phyloP scores from a whole-genome alignment of 2,329 filamentous ascomycete species.

The Venturia asperata region DNA sequence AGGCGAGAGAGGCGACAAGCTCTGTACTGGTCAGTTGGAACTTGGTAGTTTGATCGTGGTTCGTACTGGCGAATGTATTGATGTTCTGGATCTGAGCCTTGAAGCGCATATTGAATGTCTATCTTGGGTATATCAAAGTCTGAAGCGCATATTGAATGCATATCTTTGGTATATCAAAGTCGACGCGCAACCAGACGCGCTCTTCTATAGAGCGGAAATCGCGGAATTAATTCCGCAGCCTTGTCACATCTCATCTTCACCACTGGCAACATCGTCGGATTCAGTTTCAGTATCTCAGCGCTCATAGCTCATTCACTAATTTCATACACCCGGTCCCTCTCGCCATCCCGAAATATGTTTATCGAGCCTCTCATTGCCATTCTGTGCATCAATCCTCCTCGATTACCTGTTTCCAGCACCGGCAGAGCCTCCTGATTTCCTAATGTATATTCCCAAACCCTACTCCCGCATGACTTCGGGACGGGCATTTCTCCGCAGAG shows the following conservation, averaged over 20 bases:
- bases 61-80: slow-evolving; percentile 46
- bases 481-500: neutral
- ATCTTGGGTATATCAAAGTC: neutral
- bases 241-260: neutral
- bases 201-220: neutral
- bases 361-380: neutral
- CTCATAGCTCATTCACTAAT: no score
- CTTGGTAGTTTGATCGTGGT: slow-evolving; percentile 18
- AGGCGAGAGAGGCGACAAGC: slow-evolving; percentile 55
- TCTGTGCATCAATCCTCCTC: neutral
- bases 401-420: neutral
- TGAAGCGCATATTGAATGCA: slow-evolving; percentile 45
- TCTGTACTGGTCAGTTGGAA: slow-evolving; percentile 35
- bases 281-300: no score
- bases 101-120: slow-evolving; percentile 42
- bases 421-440: neutral
- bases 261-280: neutral
- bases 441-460: neutral
- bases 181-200: neutral
- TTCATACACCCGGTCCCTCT: no score
- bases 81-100: slow-evolving; percentile 47
- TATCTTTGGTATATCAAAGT: neutral
- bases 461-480: neutral
- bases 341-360: neutral
- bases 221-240: neutral